Evolutionary conservation across 352 stramenopile genomes (phyloP).

Genomic region (Globisporangium orthogonon): DNA sequence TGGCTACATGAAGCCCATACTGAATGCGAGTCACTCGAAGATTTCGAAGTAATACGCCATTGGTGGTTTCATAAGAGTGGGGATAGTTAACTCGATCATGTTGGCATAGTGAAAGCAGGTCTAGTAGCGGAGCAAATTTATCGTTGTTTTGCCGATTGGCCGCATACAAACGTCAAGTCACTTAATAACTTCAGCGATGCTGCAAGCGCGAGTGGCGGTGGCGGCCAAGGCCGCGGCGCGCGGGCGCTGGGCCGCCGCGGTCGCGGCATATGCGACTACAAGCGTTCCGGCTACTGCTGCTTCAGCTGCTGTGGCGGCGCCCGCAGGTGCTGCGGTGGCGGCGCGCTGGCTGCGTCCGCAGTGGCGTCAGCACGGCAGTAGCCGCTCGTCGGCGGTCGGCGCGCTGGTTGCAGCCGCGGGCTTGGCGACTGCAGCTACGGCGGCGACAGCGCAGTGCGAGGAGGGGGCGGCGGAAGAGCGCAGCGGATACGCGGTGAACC

Average conservation of each 20-base stretch:
- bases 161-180: no score
- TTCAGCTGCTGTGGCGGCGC: not conserved
- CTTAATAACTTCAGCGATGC: not conserved
- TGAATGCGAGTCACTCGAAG: no score
- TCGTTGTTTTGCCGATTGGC: no score
- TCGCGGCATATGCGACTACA: no score
- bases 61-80: no score
- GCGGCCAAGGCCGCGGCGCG: no score
- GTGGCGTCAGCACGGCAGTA: not conserved
- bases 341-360: constrained; percentile 7
- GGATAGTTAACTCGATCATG: no score
- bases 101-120: no score
- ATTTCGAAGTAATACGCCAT: no score
- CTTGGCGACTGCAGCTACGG: constrained; percentile 6
- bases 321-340: not conserved
- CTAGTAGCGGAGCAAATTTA: no score
- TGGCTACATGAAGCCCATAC: no score
- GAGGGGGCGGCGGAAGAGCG: constrained; percentile 10
- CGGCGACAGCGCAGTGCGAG: constrained; percentile 17
- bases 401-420: constrained; percentile 8
- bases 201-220: not conserved
- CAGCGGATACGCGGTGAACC: constrained; percentile 42
- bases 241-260: no score
- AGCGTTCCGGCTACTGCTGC: not conserved
- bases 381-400: not conserved